Evolutionary conservation across 1,139 yeast genomes (phyloP).

Genomic region (Candida sanyaensis): DNA sequence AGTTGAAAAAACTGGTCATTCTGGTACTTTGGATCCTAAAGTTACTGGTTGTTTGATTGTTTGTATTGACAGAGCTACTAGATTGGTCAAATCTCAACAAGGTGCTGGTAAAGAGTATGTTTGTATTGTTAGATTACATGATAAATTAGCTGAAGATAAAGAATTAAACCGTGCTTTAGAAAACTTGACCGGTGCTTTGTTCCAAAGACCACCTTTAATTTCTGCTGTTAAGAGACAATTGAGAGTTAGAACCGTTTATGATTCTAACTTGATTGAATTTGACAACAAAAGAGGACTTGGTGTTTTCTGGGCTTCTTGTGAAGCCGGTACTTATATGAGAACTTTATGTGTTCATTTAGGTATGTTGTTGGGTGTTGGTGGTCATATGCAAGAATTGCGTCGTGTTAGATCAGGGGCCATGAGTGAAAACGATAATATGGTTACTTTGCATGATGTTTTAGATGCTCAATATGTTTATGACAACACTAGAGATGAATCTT

Average conservation of each 20-base stretch:
- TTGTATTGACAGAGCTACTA: slow-evolving; percentile 96
- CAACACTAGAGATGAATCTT: slow-evolving; percentile 95
- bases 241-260: slow-evolving; percentile 97
- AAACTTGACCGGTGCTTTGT: slow-evolving; percentile 95
- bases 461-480: slow-evolving; percentile 99
- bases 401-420: slow-evolving; percentile 98
- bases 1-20: slow-evolving; percentile 97
- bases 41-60: slow-evolving; percentile 98
- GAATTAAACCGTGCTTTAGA: slow-evolving; percentile 87
- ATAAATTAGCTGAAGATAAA: slow-evolving; percentile 85
- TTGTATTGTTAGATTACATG: slow-evolving; percentile 94
- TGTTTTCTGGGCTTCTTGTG: slow-evolving; percentile 99
- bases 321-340: slow-evolving; percentile 99
- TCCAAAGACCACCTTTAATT: slow-evolving; percentile 98
- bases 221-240: slow-evolving; percentile 99
- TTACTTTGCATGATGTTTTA: slow-evolving; percentile 93
- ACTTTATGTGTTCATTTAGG: slow-evolving; percentile 98
- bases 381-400: slow-evolving; percentile 99
- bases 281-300: slow-evolving; percentile 96
- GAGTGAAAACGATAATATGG: slow-evolving; percentile 86
- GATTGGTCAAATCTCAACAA: slow-evolving; percentile 97
- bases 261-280: slow-evolving; percentile 91
- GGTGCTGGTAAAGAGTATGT: slow-evolving; percentile 99
- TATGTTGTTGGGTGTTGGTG: slow-evolving; percentile 97
- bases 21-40: slow-evolving; percentile 98